These are phyloP conservation scores for Tremella yokohamensis DNA, from an alignment of 768 basidiomycete species.

Conservation along the genomic window DNA sequence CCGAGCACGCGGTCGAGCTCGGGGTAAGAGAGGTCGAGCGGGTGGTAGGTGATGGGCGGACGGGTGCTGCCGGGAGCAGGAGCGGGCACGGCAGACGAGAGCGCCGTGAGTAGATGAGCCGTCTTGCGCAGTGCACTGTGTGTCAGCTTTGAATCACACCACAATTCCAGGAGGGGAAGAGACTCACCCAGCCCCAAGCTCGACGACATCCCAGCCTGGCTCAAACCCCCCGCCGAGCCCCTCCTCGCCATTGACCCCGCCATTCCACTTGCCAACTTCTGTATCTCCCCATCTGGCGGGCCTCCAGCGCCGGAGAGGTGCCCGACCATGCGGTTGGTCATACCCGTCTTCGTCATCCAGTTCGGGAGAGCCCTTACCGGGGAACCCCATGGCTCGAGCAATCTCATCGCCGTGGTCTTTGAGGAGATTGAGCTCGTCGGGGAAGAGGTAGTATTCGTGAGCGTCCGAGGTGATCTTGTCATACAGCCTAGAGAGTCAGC, in stretches of 20 bases:
- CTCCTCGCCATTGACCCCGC: constrained; percentile 53
- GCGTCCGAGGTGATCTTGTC: constrained; percentile 49
- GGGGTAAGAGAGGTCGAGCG: constrained; percentile 83
- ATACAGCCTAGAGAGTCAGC: constrained; percentile 32
- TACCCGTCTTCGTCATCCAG: constrained; percentile 14
- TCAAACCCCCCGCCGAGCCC: constrained; percentile 28
- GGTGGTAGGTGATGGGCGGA: constrained; percentile 74
- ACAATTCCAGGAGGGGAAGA: neutral
- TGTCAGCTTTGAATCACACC: constrained; percentile 6
- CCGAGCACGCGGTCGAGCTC: constrained; percentile 77
- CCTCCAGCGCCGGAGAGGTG: constrained; percentile 27
- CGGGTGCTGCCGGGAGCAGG: constrained; percentile 30
- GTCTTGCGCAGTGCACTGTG: constrained; percentile 80
- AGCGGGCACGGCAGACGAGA: constrained; percentile 55
- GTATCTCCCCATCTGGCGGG: constrained; percentile 50
- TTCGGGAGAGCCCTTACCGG: constrained; percentile 41
- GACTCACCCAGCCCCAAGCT: constrained; percentile 91
- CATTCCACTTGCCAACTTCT: constrained; percentile 54
- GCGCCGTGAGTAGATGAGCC: constrained; percentile 70
- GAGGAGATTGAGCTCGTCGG: constrained; percentile 81
- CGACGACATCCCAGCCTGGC: constrained; percentile 61
- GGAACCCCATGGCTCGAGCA: constrained; percentile 65
- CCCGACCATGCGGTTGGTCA: neutral
- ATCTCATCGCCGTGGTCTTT: constrained; percentile 70
- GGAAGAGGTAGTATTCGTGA: constrained; percentile 74